These are phyloP conservation scores for Mortierella sp. DNA, from an alignment of 371 early-diverging fungal species.

Conservation along the genomic window DNA sequence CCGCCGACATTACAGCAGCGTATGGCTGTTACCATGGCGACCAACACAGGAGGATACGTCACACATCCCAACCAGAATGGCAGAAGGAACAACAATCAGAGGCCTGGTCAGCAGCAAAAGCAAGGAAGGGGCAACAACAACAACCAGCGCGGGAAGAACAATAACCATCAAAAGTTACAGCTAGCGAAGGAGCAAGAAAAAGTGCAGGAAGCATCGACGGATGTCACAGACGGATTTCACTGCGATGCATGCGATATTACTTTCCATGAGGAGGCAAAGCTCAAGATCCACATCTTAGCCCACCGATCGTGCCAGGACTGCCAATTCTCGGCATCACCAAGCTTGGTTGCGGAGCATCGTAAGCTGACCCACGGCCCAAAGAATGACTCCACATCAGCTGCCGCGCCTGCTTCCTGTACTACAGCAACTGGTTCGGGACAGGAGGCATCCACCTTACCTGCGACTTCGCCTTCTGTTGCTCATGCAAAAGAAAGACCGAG, in stretches of 20 bases:
- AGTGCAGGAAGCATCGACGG: background rate
- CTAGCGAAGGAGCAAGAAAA: background rate
- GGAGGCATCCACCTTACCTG: background rate
- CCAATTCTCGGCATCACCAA: constrained; percentile 38
- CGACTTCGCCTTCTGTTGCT: background rate
- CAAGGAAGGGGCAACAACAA: constrained; percentile 7
- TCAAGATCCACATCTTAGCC: constrained; percentile 29
- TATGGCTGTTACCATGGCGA: constrained; percentile 30
- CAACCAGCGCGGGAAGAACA: constrained; percentile 11
- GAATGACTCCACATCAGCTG: background rate
- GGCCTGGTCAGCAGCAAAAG: background rate
- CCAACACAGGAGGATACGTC: constrained; percentile 1
- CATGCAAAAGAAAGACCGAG: background rate
- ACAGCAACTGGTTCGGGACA: background rate
- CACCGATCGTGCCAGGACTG: constrained; percentile 45
- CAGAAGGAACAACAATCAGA: constrained; percentile 12
- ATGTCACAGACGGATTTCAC: constrained; percentile 15
- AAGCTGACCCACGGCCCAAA: constrained; percentile 34
- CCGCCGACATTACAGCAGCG: constrained; percentile 30
- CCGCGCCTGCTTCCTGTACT: background rate
- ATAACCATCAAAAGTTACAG: background rate
- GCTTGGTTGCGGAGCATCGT: constrained; percentile 40
- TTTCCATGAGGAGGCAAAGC: constrained; percentile 38
- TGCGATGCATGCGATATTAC: constrained; percentile 50
- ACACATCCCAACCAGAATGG: constrained; percentile 1